Percentiles rank a stretch among this genome's conserved stretches.
phyloP scores from a whole-genome alignment of 108 stramenopile species.

The Nitzschia inconspicua region DNA sequence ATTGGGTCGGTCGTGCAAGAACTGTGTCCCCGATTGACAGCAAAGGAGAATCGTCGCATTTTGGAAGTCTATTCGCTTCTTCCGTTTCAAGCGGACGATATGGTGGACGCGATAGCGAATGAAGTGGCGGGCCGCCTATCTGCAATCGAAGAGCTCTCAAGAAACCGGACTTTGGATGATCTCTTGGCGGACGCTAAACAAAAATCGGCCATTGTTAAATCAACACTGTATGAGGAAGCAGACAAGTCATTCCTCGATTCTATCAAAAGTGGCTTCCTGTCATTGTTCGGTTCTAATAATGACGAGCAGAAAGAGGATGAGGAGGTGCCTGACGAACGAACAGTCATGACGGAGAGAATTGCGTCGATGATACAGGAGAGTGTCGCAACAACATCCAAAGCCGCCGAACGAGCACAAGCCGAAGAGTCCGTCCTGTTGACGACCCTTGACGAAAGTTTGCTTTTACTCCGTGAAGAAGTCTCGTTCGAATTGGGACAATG shows the following conservation, averaged over 20 bases:
- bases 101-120: slow-evolving; percentile 21
- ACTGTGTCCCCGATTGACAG: background rate
- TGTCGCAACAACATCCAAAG: slow-evolving; percentile 6
- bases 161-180: background rate
- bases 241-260: slow-evolving; percentile 3
- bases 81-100: slow-evolving; percentile 36
- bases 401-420: background rate
- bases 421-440: slow-evolving; percentile 4
- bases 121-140: slow-evolving; percentile 5
- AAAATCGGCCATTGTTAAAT: slow-evolving; percentile 4
- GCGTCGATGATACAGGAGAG: slow-evolving; percentile 15
- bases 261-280: slow-evolving; percentile 11
- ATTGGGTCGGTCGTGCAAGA: background rate
- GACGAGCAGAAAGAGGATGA: background rate
- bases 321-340: slow-evolving; percentile 5
- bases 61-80: slow-evolving; percentile 27
- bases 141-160: background rate
- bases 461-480: slow-evolving; percentile 9
- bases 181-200: slow-evolving; percentile 12
- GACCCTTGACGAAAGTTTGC: slow-evolving; percentile 11
- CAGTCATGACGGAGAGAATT: slow-evolving; percentile 11
- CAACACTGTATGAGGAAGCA: slow-evolving; percentile 9
- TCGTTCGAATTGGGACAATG: slow-evolving; percentile 44
- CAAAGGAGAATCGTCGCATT: slow-evolving; percentile 28
- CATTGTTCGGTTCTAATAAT: slow-evolving; percentile 8